A percentile compares a stretch with the other conserved stretches of the same genome.
Evolutionary conservation across 768 basidiomycete genomes (phyloP).

Genomic region (Auriscalpium orientale): DNA sequence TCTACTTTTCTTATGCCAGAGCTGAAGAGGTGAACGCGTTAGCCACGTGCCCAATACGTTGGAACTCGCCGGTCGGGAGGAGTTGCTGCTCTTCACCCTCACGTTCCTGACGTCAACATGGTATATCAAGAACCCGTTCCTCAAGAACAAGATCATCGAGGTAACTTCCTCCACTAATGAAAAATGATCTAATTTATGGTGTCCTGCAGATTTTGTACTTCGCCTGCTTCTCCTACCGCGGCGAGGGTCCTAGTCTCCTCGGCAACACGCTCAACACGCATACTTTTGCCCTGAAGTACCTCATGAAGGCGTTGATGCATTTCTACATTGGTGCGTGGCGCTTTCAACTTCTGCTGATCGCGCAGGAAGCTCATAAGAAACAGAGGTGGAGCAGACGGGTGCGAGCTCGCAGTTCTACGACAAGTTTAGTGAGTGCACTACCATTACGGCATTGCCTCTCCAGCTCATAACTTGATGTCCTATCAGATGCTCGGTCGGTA

Average conservation of each 20-base stretch:
- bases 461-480: neutral
- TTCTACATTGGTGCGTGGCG: conserved; percentile 80
- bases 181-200: neutral
- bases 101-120: conserved; percentile 91
- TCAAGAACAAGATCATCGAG: conserved; percentile 94
- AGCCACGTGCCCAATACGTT: conserved; percentile 73
- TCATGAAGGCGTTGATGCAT: conserved; percentile 86
- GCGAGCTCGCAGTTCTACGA: conserved; percentile 98
- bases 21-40: neutral
- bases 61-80: conserved; percentile 77
- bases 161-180: conserved; percentile 32
- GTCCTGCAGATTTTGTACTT: conserved; percentile 59
- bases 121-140: conserved; percentile 98
- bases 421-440: conserved; percentile 74
- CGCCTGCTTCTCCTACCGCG: conserved; percentile 52
- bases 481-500: conserved; percentile 46
- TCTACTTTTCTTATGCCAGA: neutral
- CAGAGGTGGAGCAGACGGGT: conserved; percentile 96
- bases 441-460: neutral
- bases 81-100: conserved; percentile 78
- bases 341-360: neutral
- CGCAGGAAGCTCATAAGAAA: neutral
- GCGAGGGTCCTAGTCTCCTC: conserved; percentile 68
- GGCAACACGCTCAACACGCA: conserved; percentile 80
- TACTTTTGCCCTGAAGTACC: conserved; percentile 74